Conservation (phyloP, 108 stramenopile species). For the Cyclotella cryptica region DNA sequence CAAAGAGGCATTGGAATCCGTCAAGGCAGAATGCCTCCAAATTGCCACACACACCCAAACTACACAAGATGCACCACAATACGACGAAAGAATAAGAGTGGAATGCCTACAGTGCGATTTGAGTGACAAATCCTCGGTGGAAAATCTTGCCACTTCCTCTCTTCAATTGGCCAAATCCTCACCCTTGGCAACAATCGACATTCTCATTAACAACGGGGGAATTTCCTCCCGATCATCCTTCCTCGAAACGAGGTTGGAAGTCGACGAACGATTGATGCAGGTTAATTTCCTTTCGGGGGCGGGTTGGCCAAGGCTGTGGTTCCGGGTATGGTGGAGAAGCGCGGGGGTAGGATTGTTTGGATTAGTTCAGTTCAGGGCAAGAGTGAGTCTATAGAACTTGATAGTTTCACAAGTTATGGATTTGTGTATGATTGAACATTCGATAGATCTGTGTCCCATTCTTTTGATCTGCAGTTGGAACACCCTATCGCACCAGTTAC, state of each 20-base stretch:
- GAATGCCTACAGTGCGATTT: constrained; percentile 66
- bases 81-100: constrained; percentile 30
- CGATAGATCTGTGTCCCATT: too few species aligned
- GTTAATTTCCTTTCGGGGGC: constrained; percentile 86
- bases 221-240: constrained; percentile 81
- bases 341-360: constrained; percentile 70
- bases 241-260: constrained; percentile 70
- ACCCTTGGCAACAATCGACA: constrained; percentile 53
- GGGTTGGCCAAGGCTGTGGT: constrained; percentile 69
- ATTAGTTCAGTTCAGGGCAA: constrained; percentile 81
- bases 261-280: constrained; percentile 82
- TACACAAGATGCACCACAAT: too few species aligned
- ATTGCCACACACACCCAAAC: too few species aligned
- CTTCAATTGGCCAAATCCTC: constrained; percentile 17
- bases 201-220: constrained; percentile 84
- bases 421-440: not conserved
- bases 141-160: constrained; percentile 58
- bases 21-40: constrained; percentile 60
- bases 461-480: constrained; percentile 56
- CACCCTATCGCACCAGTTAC: constrained; percentile 78
- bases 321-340: constrained; percentile 70
- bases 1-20: constrained; percentile 50
- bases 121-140: constrained; percentile 54
- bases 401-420: not conserved
- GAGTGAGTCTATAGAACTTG: constrained; percentile 21